phyloP scores from a whole-genome alignment of 108 stramenopile genomes.

The Nitzschia putrida region DNA sequence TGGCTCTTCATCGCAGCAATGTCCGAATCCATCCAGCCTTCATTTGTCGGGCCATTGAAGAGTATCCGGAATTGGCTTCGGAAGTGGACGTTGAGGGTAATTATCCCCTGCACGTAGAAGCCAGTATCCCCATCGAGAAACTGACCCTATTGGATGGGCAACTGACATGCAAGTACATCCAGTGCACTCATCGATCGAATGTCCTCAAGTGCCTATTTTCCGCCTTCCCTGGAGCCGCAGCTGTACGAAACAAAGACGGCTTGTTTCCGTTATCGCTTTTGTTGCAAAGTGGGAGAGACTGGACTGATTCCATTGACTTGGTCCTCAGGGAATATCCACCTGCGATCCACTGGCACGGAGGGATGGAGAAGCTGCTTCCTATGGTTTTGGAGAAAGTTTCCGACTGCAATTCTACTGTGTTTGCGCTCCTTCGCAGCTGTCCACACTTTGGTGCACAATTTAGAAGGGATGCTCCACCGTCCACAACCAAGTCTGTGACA shows the following conservation, averaged over 20 bases:
- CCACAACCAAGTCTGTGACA: too few relatives aligned
- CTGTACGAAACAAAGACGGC: conserved; percentile 32
- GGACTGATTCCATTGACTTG: conserved; percentile 41
- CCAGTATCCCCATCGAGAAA: conserved; percentile 59
- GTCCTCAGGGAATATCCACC: conserved; percentile 44
- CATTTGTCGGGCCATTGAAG: conserved; percentile 46
- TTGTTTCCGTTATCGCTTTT: conserved; percentile 52
- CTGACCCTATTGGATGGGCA: conserved; percentile 43
- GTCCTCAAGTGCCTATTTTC: conserved; percentile 40
- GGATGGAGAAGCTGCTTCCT: conserved; percentile 33
- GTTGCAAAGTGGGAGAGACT: conserved; percentile 48
- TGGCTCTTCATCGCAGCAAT: conserved; percentile 50
- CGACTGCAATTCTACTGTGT: conserved; percentile 40
- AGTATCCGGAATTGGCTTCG: conserved; percentile 44
- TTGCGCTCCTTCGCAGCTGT: conserved; percentile 32
- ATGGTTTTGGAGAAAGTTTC: conserved; percentile 34
- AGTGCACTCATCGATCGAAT: conserved; percentile 39
- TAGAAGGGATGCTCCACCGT: too few relatives aligned
- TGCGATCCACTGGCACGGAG: conserved; percentile 50
- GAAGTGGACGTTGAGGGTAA: conserved; percentile 46
- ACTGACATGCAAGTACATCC: conserved; percentile 7
- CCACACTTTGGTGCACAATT: conserved; percentile 18
- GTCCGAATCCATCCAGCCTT: conserved; percentile 55
- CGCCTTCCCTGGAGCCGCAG: conserved; percentile 40
- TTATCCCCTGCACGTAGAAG: conserved; percentile 53